These are phyloP conservation scores for Castanea crenata DNA, from an alignment of 306 rosid genomes.

Conservation along the genomic window DNA sequence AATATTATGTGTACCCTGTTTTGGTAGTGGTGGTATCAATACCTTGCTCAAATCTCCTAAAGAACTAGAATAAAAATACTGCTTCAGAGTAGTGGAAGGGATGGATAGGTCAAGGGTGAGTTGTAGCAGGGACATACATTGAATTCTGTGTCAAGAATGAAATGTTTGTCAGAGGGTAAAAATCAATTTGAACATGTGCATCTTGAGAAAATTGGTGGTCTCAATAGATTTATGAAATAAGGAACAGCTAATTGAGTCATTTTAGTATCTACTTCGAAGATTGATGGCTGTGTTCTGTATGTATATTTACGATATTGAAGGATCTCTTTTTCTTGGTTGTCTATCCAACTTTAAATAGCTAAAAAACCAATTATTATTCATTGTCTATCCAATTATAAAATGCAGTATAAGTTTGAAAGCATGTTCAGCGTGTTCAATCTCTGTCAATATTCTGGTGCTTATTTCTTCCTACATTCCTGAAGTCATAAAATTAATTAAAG, in stretches of 20 bases:
- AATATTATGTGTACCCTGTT: neutral
- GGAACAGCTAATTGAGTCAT: neutral
- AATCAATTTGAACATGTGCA: neutral
- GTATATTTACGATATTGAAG: too few species aligned
- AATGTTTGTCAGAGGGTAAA: too few species aligned
- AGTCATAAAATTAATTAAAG: neutral
- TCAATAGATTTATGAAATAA: neutral
- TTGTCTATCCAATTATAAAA: neutral
- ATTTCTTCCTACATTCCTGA: neutral
- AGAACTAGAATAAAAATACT: neutral
- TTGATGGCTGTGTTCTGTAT: neutral
- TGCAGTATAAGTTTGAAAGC: neutral
- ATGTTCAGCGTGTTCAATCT: neutral
- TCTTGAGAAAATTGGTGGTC: neutral
- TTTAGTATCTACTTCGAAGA: neutral
- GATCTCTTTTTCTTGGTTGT: neutral
- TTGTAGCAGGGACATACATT: too few species aligned
- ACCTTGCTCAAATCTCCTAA: neutral
- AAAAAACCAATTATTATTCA: neutral
- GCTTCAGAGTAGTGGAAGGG: neutral
- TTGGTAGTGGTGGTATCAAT: neutral
- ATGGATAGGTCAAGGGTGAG: neutral
- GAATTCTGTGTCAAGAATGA: too few species aligned
- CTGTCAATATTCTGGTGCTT: neutral
- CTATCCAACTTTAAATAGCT: neutral